A percentile compares a stretch with the other conserved stretches of the same genome.
These are phyloP conservation scores for Fragaria ananassa DNA, from an alignment of 306 rosid species.

Conservation along the genomic window DNA sequence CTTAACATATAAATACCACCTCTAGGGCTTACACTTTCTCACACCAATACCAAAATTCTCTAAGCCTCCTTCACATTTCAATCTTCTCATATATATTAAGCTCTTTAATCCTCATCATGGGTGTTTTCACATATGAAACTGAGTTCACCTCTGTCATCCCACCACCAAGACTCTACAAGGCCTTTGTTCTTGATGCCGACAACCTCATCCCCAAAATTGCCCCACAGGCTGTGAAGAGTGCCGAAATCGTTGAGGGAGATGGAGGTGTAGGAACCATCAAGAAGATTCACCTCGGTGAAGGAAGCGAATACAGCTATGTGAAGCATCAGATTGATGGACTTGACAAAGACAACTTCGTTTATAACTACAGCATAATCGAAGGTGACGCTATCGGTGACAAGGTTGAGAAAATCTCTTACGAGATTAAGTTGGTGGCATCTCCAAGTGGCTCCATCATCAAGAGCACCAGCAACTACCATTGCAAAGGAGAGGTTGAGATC, in stretches of 20 bases:
- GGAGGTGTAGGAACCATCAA: no score
- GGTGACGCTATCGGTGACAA: constrained; percentile 24
- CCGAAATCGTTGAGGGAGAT: no score
- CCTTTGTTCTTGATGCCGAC: no score
- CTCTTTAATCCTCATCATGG: neutral
- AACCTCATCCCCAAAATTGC: no score
- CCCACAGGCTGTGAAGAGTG: no score
- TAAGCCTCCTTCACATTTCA: neutral
- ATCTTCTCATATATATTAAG: neutral
- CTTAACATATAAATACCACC: neutral
- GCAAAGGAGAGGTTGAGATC: constrained; percentile 15
- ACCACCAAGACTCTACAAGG: no score
- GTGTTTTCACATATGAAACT: neutral
- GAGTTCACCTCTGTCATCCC: constrained; percentile 5
- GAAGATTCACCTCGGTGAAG: no score
- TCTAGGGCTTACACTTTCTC: neutral
- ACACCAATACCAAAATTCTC: neutral
- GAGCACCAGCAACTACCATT: constrained; percentile 20
- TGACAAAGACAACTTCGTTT: neutral
- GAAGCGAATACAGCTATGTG: no score
- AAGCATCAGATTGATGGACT: no score
- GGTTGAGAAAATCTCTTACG: neutral
- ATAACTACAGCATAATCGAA: constrained; percentile 33
- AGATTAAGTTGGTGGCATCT: constrained; percentile 18
- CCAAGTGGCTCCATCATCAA: constrained; percentile 24